Evolutionary conservation across 495 filamentous ascomycete genomes (phyloP), one percentile per base, ranked within the genome.

Genomic region (Penicillium bovifimosum): DNA sequence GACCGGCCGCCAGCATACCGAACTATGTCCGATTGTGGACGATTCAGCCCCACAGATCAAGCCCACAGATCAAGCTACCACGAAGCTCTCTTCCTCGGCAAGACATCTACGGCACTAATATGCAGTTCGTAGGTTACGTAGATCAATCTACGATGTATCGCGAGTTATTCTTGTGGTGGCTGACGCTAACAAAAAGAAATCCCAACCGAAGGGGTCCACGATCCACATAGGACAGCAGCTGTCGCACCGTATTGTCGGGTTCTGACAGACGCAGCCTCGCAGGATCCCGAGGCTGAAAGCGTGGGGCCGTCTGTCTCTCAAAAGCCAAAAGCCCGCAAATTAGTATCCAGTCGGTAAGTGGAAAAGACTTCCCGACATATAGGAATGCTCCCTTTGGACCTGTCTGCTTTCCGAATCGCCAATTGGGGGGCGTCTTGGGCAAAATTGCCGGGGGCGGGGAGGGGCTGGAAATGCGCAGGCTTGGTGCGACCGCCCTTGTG

Each of bases 171-270:
- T 26, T 33, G 16, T 39, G 29, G 28, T 6, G n/a, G 33, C 13
- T 10, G 7, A 33, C 39, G 39, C 39, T 50, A 50, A 42, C 18
- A 20, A 32, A 24, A 24, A 24, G 20, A 24, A 24, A 24, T 27
- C 51, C 33, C 14, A 18, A 55, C 31, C 17, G 14, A 16, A 43
- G 39, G 39, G 52, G 50, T 47, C 29, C 41, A 55, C 49, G 69
- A 69, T 66, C 62, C 59, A 58, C 61, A 41, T 43, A 57, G 40
- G 47, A 54, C 20, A 7, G 41, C 65, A 68, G 53, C 55, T 61
- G 51, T 50, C 55, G 62, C 54, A 56, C 70, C 70, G 58, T 28
- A 61, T 47, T 66, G 68, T 67, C 66, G 68, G 70, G 70, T 66
- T 68, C 31, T 58, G 53, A 60, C 58, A 61, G 41, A n/a, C n/a